These are phyloP conservation scores for Trypanosoma congolense DNA, from an alignment of 208 protist species.

Conservation along the genomic window DNA sequence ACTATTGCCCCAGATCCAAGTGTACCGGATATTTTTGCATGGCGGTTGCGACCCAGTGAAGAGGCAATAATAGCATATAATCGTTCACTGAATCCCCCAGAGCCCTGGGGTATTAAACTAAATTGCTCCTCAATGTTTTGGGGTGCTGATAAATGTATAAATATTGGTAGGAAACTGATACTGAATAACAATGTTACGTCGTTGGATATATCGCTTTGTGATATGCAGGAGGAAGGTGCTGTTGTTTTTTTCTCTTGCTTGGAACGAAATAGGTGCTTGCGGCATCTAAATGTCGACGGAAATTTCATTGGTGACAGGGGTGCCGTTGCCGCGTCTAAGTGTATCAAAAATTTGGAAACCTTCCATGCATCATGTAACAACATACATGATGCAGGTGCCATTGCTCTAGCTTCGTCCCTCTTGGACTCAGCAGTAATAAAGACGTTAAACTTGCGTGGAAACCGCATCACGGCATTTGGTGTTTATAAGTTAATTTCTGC, in stretches of 20 bases:
- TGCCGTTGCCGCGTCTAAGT: constrained; percentile 36
- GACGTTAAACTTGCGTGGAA: constrained; percentile 45
- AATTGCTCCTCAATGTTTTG: constrained; percentile 33
- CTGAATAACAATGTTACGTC: constrained; percentile 44
- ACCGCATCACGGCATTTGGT: constrained; percentile 40
- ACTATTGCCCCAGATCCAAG: constrained; percentile 27
- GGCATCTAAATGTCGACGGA: constrained; percentile 42
- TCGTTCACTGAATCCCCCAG: constrained; percentile 38
- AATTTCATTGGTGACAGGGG: constrained; percentile 50
- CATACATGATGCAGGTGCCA: constrained; percentile 40
- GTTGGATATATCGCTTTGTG: constrained; percentile 52
- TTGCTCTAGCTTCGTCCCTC: constrained; percentile 28
- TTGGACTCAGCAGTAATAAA: constrained; percentile 37
- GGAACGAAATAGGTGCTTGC: constrained; percentile 33
- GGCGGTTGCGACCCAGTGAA: constrained; percentile 45
- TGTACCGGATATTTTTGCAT: constrained; percentile 29
- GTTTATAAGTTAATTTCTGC: constrained; percentile 33
- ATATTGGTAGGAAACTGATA: constrained; percentile 39
- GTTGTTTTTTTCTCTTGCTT: constrained; percentile 45
- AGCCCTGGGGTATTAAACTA: constrained; percentile 56
- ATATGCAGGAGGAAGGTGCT: constrained; percentile 36
- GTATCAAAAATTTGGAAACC: constrained; percentile 40
- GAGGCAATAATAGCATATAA: constrained; percentile 31
- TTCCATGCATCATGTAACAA: constrained; percentile 51
- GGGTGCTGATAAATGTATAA: constrained; percentile 37